A percentile compares a stretch with the other conserved stretches of the same genome.
These are phyloP conservation scores for Anethum foeniculum DNA, from an alignment of 140 eudicot species.

Conservation along the genomic window DNA sequence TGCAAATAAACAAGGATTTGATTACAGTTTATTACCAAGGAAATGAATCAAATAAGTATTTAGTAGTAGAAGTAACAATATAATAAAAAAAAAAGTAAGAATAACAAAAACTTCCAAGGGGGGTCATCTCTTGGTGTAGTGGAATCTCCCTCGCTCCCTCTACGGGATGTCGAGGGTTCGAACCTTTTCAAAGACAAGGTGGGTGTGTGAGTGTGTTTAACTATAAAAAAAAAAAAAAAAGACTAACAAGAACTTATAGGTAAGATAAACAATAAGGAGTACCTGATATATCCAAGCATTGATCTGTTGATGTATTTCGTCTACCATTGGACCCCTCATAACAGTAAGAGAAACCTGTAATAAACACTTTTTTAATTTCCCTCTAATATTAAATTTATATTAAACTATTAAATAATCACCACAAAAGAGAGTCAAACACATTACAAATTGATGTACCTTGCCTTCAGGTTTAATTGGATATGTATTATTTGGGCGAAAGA, in stretches of 20 bases:
- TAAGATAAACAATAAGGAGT: constrained; percentile 2
- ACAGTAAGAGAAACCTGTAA: constrained; percentile 53
- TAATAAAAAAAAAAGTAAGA: neutral
- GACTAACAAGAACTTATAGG: neutral
- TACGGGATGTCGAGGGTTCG: too few relatives aligned
- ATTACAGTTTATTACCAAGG: neutral
- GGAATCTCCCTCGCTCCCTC: too few relatives aligned
- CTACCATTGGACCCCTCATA: constrained; percentile 67
- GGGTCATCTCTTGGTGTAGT: too few relatives aligned
- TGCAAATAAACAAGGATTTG: neutral
- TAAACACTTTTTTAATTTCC: constrained; percentile 4
- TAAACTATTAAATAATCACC: constrained; percentile 8
- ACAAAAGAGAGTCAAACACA: constrained; percentile 11
- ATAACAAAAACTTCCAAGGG: neutral
- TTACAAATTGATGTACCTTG: constrained; percentile 36
- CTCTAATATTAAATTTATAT: neutral
- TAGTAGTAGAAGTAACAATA: neutral
- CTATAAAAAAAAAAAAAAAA: too few relatives aligned
- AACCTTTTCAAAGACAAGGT: too few relatives aligned
- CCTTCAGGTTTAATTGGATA: constrained; percentile 45
- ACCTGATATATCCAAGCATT: constrained; percentile 90
- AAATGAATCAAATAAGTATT: neutral
- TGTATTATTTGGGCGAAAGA: constrained; percentile 86
- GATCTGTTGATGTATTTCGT: constrained; percentile 81
- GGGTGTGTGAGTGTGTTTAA: too few relatives aligned